A percentile compares a stretch with the other conserved stretches of the same genome.
Conservation (phyloP, 129 eudicot genomes). For the Mikania micrantha region DNA sequence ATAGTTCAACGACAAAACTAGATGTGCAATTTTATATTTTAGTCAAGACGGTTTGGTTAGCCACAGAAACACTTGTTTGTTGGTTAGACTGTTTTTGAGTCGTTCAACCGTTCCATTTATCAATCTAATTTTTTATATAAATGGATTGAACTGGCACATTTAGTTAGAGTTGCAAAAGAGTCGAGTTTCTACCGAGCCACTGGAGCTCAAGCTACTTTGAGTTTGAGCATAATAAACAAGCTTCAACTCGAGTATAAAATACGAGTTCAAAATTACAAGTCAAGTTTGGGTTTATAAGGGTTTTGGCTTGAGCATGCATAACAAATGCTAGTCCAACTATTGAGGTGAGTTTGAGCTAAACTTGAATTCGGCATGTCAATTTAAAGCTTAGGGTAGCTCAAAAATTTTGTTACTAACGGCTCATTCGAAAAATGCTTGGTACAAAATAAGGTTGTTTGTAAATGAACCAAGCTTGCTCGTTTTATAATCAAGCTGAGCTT, state of each 20-base stretch:
- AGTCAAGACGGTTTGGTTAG: not conserved
- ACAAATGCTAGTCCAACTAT: too few relatives aligned
- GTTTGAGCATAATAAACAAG: not conserved
- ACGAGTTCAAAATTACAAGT: not conserved
- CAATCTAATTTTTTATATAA: not conserved
- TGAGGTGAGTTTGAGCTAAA: not conserved
- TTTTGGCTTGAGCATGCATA: not conserved
- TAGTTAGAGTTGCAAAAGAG: not conserved
- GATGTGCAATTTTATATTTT: not conserved
- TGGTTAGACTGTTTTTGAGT: not conserved
- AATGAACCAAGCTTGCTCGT: too few relatives aligned
- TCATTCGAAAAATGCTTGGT: too few relatives aligned
- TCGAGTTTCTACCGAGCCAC: not conserved
- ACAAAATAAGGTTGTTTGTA: too few relatives aligned
- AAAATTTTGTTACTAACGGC: too few relatives aligned
- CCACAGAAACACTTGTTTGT: not conserved
- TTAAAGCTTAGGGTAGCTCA: too few relatives aligned
- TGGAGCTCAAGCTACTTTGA: not conserved
- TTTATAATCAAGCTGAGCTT: too few relatives aligned
- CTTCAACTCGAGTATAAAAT: too few relatives aligned
- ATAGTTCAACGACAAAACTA: not conserved
- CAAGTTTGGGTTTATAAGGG: not conserved
- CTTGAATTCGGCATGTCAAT: too few relatives aligned
- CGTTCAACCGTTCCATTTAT: not conserved
- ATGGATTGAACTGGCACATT: not conserved